Percentiles rank a stretch among this genome's conserved stretches.
phyloP scores from a whole-genome alignment of 768 basidiomycete species.

The Collybiopsis luxurians region DNA sequence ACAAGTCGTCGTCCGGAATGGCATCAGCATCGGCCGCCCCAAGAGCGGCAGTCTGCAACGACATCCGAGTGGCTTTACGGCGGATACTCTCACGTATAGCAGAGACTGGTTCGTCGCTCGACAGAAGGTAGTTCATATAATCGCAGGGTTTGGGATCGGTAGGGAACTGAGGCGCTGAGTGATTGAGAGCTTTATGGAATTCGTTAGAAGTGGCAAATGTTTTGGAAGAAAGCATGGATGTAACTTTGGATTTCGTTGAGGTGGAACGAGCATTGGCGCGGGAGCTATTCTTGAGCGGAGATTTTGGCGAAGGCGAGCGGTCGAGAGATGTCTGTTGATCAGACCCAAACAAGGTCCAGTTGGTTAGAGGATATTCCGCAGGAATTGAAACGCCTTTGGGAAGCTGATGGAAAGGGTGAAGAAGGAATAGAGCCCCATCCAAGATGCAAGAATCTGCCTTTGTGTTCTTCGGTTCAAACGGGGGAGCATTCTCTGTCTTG shows the following conservation, averaged over 20 bases:
- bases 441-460: neutral
- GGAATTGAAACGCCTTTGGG: neutral
- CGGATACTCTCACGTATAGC: neutral
- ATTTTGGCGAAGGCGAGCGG: neutral
- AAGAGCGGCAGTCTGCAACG: neutral
- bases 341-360: neutral
- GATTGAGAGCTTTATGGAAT: neutral
- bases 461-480: neutral
- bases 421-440: neutral
- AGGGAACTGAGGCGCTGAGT: neutral
- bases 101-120: neutral
- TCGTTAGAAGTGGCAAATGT: neutral
- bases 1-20: neutral
- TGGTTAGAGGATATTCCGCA: neutral
- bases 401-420: neutral
- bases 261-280: neutral
- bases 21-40: neutral
- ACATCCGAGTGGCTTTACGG: neutral
- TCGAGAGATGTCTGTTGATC: neutral
- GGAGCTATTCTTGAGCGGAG: neutral
- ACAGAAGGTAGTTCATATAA: neutral
- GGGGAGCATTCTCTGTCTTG: neutral
- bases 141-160: neutral
- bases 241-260: neutral
- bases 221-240: neutral